Evolutionary conservation across 2,329 filamentous ascomycete genomes (phyloP), one percentile per base, ranked within the genome.

Genomic region (Parasarocladium wereldwijsianum): DNA sequence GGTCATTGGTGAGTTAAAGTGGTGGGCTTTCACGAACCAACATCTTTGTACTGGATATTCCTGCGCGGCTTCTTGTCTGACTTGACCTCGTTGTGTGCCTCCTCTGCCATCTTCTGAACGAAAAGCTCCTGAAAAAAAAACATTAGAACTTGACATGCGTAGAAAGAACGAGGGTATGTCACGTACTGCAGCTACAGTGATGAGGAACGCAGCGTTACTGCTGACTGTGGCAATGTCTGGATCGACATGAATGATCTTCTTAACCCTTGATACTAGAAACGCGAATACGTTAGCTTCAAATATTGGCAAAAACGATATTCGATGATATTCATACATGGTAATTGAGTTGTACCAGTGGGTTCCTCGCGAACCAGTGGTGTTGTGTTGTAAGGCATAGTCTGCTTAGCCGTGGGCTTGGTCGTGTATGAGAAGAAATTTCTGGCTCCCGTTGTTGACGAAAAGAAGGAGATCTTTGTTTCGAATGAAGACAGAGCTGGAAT

Each of bases 31-130:
- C 14, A 46, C 65, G 34, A 60, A 85, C 81, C 78, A 24, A 98
- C 67, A 54, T 98, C 90, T 48, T 83, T 83, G 61, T 98, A 98
- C 52, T 96, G 90, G 37, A 98, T 79, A 46, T 92, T 94, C 36
- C 86, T 75, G 33, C 90, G 70, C 5, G 87, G 87, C 52, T 96
- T 96, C 43, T 79, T 72, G 55, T 96, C 90, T 1, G 85, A 70
- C 48, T 90, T 92, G 43, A 86, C 80, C 44, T 93, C 81, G 45
- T 81, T 86, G 50, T 93, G 76, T 16, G 79, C 77, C 51, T 92
- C 81, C 38, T 79, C 70, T 13, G 86, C 76, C 16, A 98, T 70
- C 51, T 96, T 80, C 52, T 93, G 84, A 41, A 98, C 77, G 58
- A 98, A 96, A 67, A 93, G 76, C 57, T 98, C 90, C 78, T 86